phyloP scores from a whole-genome alignment of 2,329 filamentous ascomycete species.

The Rhynchosporium graminicola region DNA sequence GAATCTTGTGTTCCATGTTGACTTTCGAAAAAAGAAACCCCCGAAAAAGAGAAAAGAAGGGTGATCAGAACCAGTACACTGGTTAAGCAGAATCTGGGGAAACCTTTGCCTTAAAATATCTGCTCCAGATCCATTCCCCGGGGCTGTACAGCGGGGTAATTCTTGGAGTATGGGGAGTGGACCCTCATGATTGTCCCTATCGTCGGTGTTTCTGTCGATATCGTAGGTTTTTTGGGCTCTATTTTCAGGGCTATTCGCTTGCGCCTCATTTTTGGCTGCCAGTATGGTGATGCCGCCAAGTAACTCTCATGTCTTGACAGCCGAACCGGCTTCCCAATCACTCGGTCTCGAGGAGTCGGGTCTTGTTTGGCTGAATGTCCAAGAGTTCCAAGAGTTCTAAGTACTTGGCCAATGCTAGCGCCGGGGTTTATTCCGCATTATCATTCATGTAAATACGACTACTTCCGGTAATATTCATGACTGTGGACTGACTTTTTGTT shows the following conservation, averaged over 20 bases:
- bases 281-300: neutral
- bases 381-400: neutral
- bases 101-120: neutral
- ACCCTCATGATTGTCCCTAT: neutral
- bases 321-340: neutral
- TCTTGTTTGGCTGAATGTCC: neutral
- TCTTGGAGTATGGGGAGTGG: slow-evolving; percentile 10
- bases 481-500: too few species aligned
- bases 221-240: neutral
- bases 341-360: neutral
- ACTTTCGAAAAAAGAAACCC: neutral
- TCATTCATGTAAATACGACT: too few species aligned
- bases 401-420: neutral
- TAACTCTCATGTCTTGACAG: neutral
- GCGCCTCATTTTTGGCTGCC: neutral
- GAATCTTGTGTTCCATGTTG: neutral
- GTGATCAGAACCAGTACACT: neutral
- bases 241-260: neutral
- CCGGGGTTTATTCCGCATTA: slow-evolving; percentile 5
- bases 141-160: slow-evolving; percentile 3
- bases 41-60: neutral
- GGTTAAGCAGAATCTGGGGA: neutral
- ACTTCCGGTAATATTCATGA: too few species aligned
- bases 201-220: neutral
- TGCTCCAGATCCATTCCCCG: neutral